Base-by-base conservation (phyloP, 257 asterid genomes). In the Scutellaria barbata region DNA sequence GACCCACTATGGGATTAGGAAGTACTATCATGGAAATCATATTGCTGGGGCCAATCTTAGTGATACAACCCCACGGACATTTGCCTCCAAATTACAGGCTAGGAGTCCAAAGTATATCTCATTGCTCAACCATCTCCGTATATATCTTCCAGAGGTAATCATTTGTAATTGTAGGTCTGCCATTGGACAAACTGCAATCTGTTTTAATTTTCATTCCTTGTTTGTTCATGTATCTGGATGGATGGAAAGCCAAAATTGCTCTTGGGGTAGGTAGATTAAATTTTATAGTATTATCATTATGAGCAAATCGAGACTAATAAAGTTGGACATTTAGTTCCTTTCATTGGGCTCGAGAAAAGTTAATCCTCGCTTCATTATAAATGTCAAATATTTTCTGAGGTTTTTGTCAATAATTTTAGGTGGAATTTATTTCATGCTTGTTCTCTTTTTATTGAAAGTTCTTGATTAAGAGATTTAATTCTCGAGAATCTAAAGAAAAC, bases 1-100 rank as follows among this genome's bases (percentile, higher is more conserved):
- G 84, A 94, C 80, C 80, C 99, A 85, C 77, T 54, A 83, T 76
- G 88, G 81, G 41, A 91, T 94, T 68, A 87, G 98, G 71, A 89
- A 85, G 66, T 91, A 94, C 82, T 94, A 91, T 86, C 99, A 94
- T 81, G 99, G 99, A 43, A 91, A 88, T 86, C 99, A 94, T 74
- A 79, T 89, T 63, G 81, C 89, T 1, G 97, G 97, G 75, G 88
- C 99, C 74, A 88, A 86, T 84, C 92, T 86, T 42, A 94, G 89
- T 75, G 89, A 84, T 71, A 94, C 90, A 70, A 88, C 92, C 52
- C 98, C 95, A 1, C 88, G 95, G 42, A 83, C 86, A 63, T 91
- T 89, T 83, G 99, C 99, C 47, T 94, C 99, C 65, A 91, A 88
- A 80, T 84, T 94, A 79, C 98, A 91, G 82, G 95, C 99, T 66